Percentiles rank a stretch among this genome's conserved stretches.
Conservation (phyloP, 2,329 filamentous ascomycete species). For the Cercospora zeae-maydis region DNA sequence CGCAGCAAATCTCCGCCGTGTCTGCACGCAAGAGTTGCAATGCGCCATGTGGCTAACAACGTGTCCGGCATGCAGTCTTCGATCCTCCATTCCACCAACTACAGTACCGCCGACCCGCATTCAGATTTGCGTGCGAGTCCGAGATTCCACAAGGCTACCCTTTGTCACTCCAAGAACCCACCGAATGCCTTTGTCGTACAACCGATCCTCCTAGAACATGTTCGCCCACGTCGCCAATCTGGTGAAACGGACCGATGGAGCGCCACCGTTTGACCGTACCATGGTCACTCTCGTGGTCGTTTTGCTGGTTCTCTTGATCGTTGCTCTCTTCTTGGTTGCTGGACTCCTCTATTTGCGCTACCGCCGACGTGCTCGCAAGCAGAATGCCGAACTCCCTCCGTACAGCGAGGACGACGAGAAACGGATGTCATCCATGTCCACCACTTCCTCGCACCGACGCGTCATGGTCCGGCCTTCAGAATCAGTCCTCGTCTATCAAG, state of each 20-base stretch:
- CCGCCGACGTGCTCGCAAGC: constrained; percentile 49
- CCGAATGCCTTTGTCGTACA: constrained; percentile 9
- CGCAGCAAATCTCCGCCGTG: neutral
- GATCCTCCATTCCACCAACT: neutral
- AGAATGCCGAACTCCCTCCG: constrained; percentile 60
- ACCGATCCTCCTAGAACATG: constrained; percentile 13
- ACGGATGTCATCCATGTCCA: constrained; percentile 44
- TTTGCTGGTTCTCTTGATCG: constrained; percentile 72
- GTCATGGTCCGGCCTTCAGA: constrained; percentile 58
- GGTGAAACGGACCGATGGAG: constrained; percentile 46
- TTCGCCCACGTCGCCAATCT: constrained; percentile 45
- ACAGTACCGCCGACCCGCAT: neutral
- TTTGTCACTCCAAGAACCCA: neutral
- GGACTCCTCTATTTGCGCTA: constrained; percentile 70
- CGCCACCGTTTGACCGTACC: constrained; percentile 51
- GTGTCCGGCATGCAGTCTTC: neutral
- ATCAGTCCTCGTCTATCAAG: constrained; percentile 70
- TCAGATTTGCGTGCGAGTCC: neutral
- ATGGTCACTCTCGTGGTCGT: constrained; percentile 75
- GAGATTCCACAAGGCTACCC: neutral
- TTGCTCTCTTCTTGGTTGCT: constrained; percentile 65
- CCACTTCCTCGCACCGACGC: constrained; percentile 50
- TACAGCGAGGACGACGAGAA: constrained; percentile 58
- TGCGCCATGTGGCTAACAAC: neutral
- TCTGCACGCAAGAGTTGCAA: neutral